Evolutionary conservation across 2,329 filamentous ascomycete species (phyloP), one percentile per base, ranked within the genome.

Genomic region (Alternaria tenuissima): DNA sequence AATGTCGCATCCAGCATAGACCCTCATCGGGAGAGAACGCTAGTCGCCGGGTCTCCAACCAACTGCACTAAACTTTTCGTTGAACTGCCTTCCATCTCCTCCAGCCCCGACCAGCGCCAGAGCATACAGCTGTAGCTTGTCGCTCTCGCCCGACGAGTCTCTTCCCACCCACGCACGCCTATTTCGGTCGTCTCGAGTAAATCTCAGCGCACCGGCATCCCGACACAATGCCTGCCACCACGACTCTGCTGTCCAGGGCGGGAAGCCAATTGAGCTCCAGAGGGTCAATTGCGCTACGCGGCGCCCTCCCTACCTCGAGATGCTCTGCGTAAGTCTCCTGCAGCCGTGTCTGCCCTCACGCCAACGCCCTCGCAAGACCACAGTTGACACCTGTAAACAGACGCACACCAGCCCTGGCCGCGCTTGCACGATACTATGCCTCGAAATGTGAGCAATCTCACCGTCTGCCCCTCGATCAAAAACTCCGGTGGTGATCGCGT

Each of bases 381-480:
- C 66, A 63, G 70, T 71, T 76, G 69, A 76, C 70, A 36, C 30
- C 61, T 46, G 55, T 59, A 52, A 68, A 75, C 63, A 75, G 77
- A 71, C 78, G 80, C 71, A 78, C 78, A 73, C 85, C 86, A 55
- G 83, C 84, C 43, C 79, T 88, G 66, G 84, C 86, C 55, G 87
- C 87, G 63, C 83, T 90, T 69, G 84, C 86, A 68, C 82, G 88
- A 79, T 89, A 85, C 81, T 90, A 90, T 85, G 88, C 88, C 78
- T 89, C 87, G 59, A 89, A 89, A 83, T 88, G 87, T 89, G 82
- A 77, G 84, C 58, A 57, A 22, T 5, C 30, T 12, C 47, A 52
- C 52, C 55, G n/a, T 34, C 18, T 26, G 3, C 34, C n/a, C 11
- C 41, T 20, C 52, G 38, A 22, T 18, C 7, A 38, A 43, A 49